phyloP scores from a whole-genome alignment of 2,329 filamentous ascomycete genomes.

The Penicillium hesseltinei region DNA sequence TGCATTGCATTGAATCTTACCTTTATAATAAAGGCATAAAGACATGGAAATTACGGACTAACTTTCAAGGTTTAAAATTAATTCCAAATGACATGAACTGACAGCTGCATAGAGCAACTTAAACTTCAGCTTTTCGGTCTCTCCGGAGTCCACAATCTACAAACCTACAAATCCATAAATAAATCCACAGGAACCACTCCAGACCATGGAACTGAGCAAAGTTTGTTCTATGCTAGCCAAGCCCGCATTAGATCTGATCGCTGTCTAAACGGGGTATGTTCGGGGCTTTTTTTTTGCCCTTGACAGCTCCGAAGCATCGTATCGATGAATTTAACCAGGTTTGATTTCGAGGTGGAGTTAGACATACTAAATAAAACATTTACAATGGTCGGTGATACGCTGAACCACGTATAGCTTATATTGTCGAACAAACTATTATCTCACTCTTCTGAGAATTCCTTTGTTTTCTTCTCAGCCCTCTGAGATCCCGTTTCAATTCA shows the following conservation, averaged over 20 bases:
- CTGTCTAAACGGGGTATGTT: conserved; percentile 14
- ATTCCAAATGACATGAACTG: background rate
- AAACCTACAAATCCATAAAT: background rate
- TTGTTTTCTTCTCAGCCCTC: background rate
- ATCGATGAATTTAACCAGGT: background rate
- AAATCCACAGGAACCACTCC: background rate
- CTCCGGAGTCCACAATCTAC: background rate
- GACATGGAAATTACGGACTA: background rate
- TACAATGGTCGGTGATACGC: background rate
- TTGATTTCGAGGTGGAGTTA: background rate
- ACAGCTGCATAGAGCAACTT: conserved; percentile 1
- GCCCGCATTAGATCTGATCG: conserved; percentile 1
- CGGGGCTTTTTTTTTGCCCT: conserved; percentile 4
- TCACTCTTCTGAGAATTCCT: background rate
- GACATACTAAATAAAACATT: background rate
- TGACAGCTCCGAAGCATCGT: background rate
- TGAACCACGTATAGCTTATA: background rate
- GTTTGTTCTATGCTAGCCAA: conserved; percentile 3
- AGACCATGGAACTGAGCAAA: background rate
- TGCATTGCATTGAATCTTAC: background rate
- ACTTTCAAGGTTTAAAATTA: background rate
- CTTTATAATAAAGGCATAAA: background rate
- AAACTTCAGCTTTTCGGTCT: background rate
- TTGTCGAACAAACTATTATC: background rate
- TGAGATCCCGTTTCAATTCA: background rate